Evolutionary conservation across 495 filamentous ascomycete species (phyloP).

Genomic region (Echria macrotheca): DNA sequence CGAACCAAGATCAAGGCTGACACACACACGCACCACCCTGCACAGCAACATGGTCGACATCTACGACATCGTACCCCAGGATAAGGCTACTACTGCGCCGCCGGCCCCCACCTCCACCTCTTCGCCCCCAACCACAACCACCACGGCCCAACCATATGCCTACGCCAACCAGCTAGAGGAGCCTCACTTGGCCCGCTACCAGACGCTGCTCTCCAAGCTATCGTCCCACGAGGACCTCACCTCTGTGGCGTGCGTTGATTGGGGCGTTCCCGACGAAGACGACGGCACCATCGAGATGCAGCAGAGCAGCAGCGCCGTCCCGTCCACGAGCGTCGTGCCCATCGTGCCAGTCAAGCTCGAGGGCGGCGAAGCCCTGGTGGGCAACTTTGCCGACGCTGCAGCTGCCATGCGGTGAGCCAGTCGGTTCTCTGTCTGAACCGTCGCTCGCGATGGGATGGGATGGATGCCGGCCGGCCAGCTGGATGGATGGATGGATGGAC

Average conservation of each 20-base stretch:
- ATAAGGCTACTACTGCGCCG: conserved; percentile 24
- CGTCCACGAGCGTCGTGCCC: no score
- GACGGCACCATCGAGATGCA: conserved; percentile 40
- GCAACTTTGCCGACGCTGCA: conserved; percentile 47
- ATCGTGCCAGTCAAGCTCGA: conserved; percentile 45
- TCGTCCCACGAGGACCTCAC: conserved; percentile 34
- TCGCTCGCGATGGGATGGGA: no score
- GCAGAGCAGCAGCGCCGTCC: conserved; percentile 21
- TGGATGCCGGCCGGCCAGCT: no score
- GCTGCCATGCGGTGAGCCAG: conserved; percentile 34
- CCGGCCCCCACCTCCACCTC: conserved; percentile 25
- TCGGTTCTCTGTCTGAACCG: neutral
- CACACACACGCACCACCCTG: no score
- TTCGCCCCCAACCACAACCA: no score
- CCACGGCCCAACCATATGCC: no score
- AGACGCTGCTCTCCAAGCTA: conserved; percentile 48
- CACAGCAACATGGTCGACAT: conserved; percentile 54
- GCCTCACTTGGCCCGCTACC: conserved; percentile 43
- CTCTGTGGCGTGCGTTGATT: conserved; percentile 38
- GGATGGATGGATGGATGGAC: no score
- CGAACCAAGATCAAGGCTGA: conserved; percentile 22
- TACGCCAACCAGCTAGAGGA: conserved; percentile 44
- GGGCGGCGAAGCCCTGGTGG: conserved; percentile 40
- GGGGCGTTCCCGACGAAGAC: conserved; percentile 43
- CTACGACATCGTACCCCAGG: conserved; percentile 51